A percentile compares a stretch with the other conserved stretches of the same genome.
These are phyloP conservation scores for Picochlorum sp. DNA, from an alignment of 139 green algal genomes.

Conservation along the genomic window DNA sequence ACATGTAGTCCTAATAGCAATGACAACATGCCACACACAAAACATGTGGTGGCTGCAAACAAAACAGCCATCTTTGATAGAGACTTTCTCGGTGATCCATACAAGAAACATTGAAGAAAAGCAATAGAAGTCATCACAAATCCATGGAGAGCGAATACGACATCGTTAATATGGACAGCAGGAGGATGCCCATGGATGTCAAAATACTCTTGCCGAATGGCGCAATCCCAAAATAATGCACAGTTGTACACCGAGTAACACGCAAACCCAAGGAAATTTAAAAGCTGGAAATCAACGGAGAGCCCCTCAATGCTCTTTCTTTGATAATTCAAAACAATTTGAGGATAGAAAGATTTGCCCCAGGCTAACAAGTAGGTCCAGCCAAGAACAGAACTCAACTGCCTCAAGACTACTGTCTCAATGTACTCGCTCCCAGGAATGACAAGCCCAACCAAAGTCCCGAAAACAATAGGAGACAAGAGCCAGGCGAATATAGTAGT, in stretches of 20 bases:
- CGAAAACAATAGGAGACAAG: background rate
- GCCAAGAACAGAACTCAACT: conserved; percentile 21
- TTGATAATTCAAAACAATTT: conserved; percentile 40
- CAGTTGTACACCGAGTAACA: conserved; percentile 55
- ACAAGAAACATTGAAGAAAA: conserved; percentile 31
- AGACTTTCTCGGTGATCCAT: background rate
- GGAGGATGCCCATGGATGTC: conserved; percentile 25
- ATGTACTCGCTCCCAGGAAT: background rate
- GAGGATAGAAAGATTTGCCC: conserved; percentile 55
- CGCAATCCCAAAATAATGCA: conserved; percentile 35
- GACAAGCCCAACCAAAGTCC: background rate
- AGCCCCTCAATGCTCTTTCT: conserved; percentile 45
- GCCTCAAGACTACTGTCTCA: background rate
- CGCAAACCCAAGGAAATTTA: conserved; percentile 51
- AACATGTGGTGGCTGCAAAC: background rate
- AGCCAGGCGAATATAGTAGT: background rate
- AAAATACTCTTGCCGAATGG: conserved; percentile 37
- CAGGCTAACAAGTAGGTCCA: conserved; percentile 45
- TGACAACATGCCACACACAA: background rate
- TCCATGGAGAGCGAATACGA: conserved; percentile 50
- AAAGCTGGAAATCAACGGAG: conserved; percentile 45
- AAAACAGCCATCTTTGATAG: background rate
- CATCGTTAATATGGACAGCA: conserved; percentile 52
- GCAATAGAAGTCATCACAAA: conserved; percentile 14
- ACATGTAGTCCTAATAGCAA: background rate